Conservation (phyloP, 495 filamentous ascomycete species). For the Hapsidospora chrysogenum region DNA sequence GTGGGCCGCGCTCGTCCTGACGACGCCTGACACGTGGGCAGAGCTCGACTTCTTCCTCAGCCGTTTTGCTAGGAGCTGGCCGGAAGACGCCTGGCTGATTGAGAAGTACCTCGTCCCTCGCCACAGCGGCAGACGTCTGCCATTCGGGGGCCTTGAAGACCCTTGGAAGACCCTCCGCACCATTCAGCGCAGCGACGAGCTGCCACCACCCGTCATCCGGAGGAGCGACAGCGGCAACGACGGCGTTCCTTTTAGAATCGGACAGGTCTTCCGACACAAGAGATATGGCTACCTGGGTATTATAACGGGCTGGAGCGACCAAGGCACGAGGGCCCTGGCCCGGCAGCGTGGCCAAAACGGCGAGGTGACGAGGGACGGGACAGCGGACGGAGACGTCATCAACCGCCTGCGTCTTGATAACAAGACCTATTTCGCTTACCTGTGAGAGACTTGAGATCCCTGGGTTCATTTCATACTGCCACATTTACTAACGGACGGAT, state of each 20-base stretch:
- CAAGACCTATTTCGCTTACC: constrained; percentile 69
- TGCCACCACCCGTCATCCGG: constrained; percentile 34
- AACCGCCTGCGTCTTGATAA: constrained; percentile 47
- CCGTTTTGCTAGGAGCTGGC: constrained; percentile 48
- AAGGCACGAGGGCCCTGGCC: constrained; percentile 13
- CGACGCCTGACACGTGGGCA: constrained; percentile 25
- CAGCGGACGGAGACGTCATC: no score
- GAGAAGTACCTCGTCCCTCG: constrained; percentile 35
- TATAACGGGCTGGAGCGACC: constrained; percentile 72
- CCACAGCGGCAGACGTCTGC: no score
- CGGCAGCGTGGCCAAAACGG: constrained; percentile 17
- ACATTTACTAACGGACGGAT: no score
- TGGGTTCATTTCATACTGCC: no score
- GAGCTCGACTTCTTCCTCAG: constrained; percentile 43
- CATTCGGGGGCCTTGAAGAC: constrained; percentile 10
- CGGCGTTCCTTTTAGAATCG: constrained; percentile 52
- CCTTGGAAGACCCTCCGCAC: constrained; percentile 33
- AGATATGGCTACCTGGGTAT: constrained; percentile 66
- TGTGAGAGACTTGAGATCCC: no score
- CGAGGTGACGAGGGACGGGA: no score
- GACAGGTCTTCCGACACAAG: constrained; percentile 70
- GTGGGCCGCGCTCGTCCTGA: constrained; percentile 57
- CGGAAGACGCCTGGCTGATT: constrained; percentile 51
- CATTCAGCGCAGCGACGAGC: constrained; percentile 42
- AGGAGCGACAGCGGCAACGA: constrained; percentile 23